These are phyloP conservation scores for Thermochaetoides thermophila DNA, from an alignment of 495 filamentous ascomycete genomes.

Conservation along the genomic window DNA sequence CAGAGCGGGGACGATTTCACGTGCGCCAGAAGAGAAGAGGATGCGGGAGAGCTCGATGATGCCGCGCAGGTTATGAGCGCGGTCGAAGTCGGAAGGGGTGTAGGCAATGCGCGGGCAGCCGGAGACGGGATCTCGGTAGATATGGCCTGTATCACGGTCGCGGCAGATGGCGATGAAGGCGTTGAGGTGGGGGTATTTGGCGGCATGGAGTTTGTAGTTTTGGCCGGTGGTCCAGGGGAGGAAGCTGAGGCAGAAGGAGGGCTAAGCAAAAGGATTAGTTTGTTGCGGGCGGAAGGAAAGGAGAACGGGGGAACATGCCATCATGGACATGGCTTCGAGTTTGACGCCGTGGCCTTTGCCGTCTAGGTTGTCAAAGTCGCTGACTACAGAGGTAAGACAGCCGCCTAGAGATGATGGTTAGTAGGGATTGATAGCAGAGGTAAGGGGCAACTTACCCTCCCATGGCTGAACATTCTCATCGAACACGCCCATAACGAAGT, in stretches of 20 bases:
- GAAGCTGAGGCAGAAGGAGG: conserved; percentile 31
- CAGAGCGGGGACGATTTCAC: conserved; percentile 52
- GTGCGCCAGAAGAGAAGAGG: conserved; percentile 59
- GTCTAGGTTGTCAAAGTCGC: conserved; percentile 71
- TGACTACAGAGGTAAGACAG: conserved; percentile 55
- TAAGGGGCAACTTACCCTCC: conserved; percentile 41
- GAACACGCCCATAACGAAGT: conserved; percentile 44
- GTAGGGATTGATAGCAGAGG: neutral
- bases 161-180: conserved; percentile 55
- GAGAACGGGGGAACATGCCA: conserved; percentile 16
- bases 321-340: conserved; percentile 56
- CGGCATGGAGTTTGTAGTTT: conserved; percentile 49
- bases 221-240: conserved; percentile 49
- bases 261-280: conserved; percentile 6
- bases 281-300: conserved; percentile 1
- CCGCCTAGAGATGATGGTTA: conserved; percentile 5
- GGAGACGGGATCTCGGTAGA: conserved; percentile 58
- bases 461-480: conserved; percentile 54
- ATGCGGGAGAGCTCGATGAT: conserved; percentile 58
- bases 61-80: conserved; percentile 52
- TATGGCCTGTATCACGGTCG: conserved; percentile 56
- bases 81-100: conserved; percentile 52
- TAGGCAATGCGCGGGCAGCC: conserved; percentile 53
- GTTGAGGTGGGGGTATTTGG: conserved; percentile 47
- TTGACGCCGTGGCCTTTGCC: conserved; percentile 71